phyloP scores from a whole-genome alignment of 805 yeast genomes.

The Kluyveromyces lactis region DNA sequence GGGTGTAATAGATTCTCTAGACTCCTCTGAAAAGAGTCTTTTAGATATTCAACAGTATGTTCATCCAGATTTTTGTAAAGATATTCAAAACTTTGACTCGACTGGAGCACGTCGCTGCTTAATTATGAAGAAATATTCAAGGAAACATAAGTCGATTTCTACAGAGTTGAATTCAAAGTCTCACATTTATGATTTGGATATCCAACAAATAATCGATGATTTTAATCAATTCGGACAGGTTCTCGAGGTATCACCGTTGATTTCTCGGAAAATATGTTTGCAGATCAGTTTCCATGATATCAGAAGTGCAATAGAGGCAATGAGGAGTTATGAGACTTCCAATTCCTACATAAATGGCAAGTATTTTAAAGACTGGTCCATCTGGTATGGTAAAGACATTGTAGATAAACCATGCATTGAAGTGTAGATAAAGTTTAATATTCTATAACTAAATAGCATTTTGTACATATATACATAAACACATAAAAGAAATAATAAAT shows the following conservation, averaged over 20 bases:
- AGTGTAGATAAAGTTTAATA: slow-evolving; percentile 7
- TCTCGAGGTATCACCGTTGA: slow-evolving; percentile 54
- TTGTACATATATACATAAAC: background rate
- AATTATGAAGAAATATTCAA: slow-evolving; percentile 35
- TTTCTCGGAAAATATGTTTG: slow-evolving; percentile 56
- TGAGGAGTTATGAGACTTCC: slow-evolving; percentile 34
- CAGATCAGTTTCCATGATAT: slow-evolving; percentile 53
- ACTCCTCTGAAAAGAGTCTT: slow-evolving; percentile 6
- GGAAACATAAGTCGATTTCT: slow-evolving; percentile 12
- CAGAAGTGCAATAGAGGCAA: slow-evolving; percentile 51
- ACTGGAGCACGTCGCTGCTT: slow-evolving; percentile 49
- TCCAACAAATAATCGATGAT: slow-evolving; percentile 38
- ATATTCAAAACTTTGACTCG: slow-evolving; percentile 4
- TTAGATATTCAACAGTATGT: slow-evolving; percentile 11
- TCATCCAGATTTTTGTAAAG: slow-evolving; percentile 5
- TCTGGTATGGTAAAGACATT: slow-evolving; percentile 61
- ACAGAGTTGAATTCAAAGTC: slow-evolving; percentile 23
- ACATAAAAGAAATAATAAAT: no score
- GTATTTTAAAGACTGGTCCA: slow-evolving; percentile 48
- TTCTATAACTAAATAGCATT: slow-evolving; percentile 5
- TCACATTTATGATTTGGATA: slow-evolving; percentile 39
- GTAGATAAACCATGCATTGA: slow-evolving; percentile 46
- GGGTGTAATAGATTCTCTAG: slow-evolving; percentile 22
- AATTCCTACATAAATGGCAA: slow-evolving; percentile 32
- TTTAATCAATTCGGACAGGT: slow-evolving; percentile 51